A percentile compares a stretch with the other conserved stretches of the same genome.
Evolutionary conservation across 306 rosid genomes (phyloP).

Genomic region (Herpetospermum pedunculosum): DNA sequence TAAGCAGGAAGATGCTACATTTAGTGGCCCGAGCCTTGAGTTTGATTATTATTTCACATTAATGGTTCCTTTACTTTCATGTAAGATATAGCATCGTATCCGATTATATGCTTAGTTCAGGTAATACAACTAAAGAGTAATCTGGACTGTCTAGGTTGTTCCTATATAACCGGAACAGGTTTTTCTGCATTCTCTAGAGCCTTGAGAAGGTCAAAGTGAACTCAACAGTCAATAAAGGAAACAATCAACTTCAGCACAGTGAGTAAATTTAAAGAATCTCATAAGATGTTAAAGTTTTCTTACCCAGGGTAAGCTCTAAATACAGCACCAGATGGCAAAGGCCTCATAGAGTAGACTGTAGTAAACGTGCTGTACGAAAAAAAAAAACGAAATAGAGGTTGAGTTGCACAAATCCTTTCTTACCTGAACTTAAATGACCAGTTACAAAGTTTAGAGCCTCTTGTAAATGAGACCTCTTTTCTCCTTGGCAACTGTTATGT

Average conservation of each 20-base stretch:
- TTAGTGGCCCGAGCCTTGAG: neutral
- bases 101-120: neutral
- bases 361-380: constrained; percentile 62
- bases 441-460: neutral
- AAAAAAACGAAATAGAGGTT: neutral
- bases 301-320: constrained; percentile 95
- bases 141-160: neutral
- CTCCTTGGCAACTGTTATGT: neutral
- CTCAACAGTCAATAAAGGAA: neutral
- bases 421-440: neutral
- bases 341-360: constrained; percentile 79
- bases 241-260: neutral
- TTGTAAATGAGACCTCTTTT: neutral
- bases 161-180: neutral
- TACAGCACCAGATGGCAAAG: constrained; percentile 79
- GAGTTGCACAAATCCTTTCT: neutral
- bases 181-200: neutral
- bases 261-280: neutral
- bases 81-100: neutral
- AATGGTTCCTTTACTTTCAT: neutral
- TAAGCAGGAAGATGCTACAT: neutral
- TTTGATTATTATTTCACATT: neutral
- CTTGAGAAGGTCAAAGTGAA: neutral
- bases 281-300: constrained; percentile 8
- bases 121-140: neutral